Percentiles rank a stretch among this genome's conserved stretches.
These are phyloP conservation scores for Xylariaceae sp. DNA, from an alignment of 2,329 filamentous ascomycete genomes.

Conservation along the genomic window DNA sequence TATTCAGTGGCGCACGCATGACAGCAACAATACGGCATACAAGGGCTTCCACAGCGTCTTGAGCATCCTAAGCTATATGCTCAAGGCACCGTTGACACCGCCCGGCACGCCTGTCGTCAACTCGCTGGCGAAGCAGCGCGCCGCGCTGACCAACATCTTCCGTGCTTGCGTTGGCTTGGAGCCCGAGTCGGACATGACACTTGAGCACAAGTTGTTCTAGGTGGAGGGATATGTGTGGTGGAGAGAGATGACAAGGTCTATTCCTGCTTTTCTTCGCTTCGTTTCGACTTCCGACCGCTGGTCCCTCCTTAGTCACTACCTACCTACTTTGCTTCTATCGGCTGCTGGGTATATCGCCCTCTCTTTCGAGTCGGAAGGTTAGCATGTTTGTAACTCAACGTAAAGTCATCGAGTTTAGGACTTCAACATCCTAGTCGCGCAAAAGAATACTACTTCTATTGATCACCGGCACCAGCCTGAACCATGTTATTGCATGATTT, in stretches of 20 bases:
- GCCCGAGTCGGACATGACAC: conserved; percentile 97
- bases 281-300: not conserved
- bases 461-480: too few relatives aligned
- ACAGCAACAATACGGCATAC: conserved; percentile 59
- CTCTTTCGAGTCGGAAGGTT: too few relatives aligned
- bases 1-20: conserved; percentile 78
- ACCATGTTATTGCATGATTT: too few relatives aligned
- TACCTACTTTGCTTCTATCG: not conserved
- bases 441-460: too few relatives aligned
- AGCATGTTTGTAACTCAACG: too few relatives aligned
- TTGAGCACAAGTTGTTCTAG: conserved; percentile 96
- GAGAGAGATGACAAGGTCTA: not conserved
- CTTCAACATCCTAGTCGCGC: conserved; percentile 1
- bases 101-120: conserved; percentile 95
- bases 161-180: conserved; percentile 93
- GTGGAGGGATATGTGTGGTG: not conserved
- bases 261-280: not conserved
- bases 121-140: conserved; percentile 90
- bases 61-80: conserved; percentile 98
- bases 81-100: conserved; percentile 90
- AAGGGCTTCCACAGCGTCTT: conserved; percentile 96
- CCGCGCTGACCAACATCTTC: conserved; percentile 95
- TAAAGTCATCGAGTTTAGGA: not conserved
- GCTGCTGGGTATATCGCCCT: too few relatives aligned
- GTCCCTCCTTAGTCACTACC: not conserved